Base-by-base conservation (phyloP, 2,329 filamentous ascomycete genomes). In the Madurella mycetomatis region DNA sequence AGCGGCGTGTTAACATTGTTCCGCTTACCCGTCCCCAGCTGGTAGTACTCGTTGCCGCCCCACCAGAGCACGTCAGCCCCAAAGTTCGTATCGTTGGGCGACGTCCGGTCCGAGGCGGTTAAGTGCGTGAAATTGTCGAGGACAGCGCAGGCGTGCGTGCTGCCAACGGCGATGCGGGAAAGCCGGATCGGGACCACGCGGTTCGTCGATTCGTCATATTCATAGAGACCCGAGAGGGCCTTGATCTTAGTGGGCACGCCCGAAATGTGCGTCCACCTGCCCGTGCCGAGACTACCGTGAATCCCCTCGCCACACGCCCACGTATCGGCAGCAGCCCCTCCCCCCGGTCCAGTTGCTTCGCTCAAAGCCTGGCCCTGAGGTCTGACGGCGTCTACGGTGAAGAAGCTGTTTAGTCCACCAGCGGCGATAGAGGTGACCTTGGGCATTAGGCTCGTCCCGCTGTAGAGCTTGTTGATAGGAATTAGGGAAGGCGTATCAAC, bases 1-100 rank as follows among this genome's bases (percentile, higher is more conserved):
- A 79, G 78, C 1, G 94, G 94, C 12, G 80, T 78, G 49, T 83
- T 82, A 9, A 88, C 67, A 66, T 97, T 97, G 65, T 83, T 94
- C 58, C 92, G 77, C 76, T 88, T 95, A 30, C 94, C 92, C 0
- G 88, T 96, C 12, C 94, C 94, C 25, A 99, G 81, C 72, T 99
- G 94, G 70, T 88, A 96, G 68, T 86, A 83, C 73, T 97, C 92
- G 65, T 97, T 99, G 50, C 90, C 90, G 58, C 94, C 94, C 90
- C 92, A 99, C 77, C 90, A 95, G 1, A 97, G 70, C 31, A 92
- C 85, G 68, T 97, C 94, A 4, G 87, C 84, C 47, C 94, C 94
- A 83, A 86, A 96, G 67, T 94, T 92, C 1, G 85, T 90, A 64
- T 91, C 87, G 60, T 88, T 87, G 41, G 82, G 74, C 1, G 79